phyloP scores from a whole-genome alignment of 371 early-diverging fungal species.

The Apophysomyces variabilis region DNA sequence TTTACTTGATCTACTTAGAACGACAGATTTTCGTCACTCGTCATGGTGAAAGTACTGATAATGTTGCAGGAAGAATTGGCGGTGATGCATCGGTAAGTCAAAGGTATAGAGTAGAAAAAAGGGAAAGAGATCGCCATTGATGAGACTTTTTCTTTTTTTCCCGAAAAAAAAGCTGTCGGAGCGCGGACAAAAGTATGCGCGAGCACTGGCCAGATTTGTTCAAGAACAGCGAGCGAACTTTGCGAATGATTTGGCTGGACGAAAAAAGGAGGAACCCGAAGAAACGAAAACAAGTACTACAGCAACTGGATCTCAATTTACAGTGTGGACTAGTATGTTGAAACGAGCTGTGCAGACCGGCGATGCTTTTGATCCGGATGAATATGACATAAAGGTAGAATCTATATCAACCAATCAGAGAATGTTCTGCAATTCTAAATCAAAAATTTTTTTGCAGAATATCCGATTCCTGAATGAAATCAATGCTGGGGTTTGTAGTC shows the following conservation, averaged over 20 bases:
- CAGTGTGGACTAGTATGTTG: constrained; percentile 82
- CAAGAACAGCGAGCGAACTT: constrained; percentile 46
- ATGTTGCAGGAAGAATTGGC: constrained; percentile 59
- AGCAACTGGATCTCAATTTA: constrained; percentile 42
- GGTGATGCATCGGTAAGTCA: constrained; percentile 79
- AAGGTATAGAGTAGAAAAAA: not conserved
- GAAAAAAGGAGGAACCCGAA: constrained; percentile 36
- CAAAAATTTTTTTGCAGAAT: constrained; percentile 50
- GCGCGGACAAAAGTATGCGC: constrained; percentile 65
- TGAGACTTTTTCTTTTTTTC: not conserved
- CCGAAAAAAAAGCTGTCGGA: constrained; percentile 48
- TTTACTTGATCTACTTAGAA: constrained; percentile 35
- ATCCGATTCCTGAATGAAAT: constrained; percentile 83
- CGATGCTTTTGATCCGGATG: constrained; percentile 69
- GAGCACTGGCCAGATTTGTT: constrained; percentile 71
- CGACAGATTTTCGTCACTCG: constrained; percentile 82
- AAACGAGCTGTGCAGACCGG: constrained; percentile 74
- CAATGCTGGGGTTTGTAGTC: constrained; percentile 71
- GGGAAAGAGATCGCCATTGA: not conserved
- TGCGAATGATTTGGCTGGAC: constrained; percentile 39
- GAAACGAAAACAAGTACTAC: constrained; percentile 38
- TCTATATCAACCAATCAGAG: not conserved
- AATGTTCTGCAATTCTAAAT: not conserved
- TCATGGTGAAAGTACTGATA: constrained; percentile 79
- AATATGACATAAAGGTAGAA: constrained; percentile 64